Evolutionary conservation across 768 basidiomycete species (phyloP).

Genomic region (Pleurotus djamor): DNA sequence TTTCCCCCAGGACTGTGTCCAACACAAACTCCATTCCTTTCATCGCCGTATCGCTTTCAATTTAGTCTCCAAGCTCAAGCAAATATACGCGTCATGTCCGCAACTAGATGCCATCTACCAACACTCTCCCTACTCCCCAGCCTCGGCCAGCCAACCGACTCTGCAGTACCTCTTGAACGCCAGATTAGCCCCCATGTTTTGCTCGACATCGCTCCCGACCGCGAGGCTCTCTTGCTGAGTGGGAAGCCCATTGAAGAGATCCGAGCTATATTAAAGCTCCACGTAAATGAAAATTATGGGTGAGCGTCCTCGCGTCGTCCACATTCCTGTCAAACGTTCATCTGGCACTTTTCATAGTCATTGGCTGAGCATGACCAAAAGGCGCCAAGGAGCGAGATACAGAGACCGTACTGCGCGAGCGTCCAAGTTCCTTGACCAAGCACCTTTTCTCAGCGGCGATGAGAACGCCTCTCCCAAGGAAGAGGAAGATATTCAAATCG

Average conservation of each 20-base stretch:
- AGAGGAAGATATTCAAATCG: conserved; percentile 13
- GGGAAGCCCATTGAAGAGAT: conserved; percentile 24
- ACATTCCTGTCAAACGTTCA: neutral
- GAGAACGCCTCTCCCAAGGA: conserved; percentile 8
- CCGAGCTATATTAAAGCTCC: conserved; percentile 26
- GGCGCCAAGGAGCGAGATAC: conserved; percentile 17
- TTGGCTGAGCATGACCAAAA: conserved; percentile 27
- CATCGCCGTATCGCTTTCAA: neutral
- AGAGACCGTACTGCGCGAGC: conserved; percentile 21
- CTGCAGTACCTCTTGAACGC: conserved; percentile 20
- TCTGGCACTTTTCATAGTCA: conserved; percentile 17
- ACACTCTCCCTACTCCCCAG: conserved; percentile 16
- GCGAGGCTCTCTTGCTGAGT: conserved; percentile 25
- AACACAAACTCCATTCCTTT: neutral
- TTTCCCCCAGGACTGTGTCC: neutral
- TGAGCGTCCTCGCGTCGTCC: conserved; percentile 10
- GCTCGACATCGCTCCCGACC: conserved; percentile 30
- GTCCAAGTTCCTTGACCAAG: conserved; percentile 18
- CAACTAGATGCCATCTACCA: conserved; percentile 12
- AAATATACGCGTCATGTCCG: conserved; percentile 8
- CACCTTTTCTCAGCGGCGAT: neutral
- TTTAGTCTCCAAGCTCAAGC: neutral
- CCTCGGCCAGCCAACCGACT: conserved; percentile 9
- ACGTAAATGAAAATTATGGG: conserved; percentile 15
- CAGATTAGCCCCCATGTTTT: conserved; percentile 22